These are phyloP conservation scores for Apiospora marii DNA, from an alignment of 2,329 filamentous ascomycete species.

Conservation along the genomic window DNA sequence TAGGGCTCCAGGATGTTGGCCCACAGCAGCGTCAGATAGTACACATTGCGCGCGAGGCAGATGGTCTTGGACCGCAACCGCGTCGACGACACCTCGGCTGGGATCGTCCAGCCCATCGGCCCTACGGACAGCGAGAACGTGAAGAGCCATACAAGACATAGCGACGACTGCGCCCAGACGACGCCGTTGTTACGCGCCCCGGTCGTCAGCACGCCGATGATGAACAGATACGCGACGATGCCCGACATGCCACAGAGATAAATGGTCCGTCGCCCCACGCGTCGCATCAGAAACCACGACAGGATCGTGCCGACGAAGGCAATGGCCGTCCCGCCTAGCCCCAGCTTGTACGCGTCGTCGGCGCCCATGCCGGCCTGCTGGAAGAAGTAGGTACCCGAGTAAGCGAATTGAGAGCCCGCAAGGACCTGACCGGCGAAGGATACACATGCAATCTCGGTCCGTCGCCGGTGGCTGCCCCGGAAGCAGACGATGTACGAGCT, in stretches of 20 bases:
- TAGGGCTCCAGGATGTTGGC: conserved; percentile 55
- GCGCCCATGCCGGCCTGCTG: conserved; percentile 38
- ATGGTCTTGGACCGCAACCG: conserved; percentile 54
- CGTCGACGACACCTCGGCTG: conserved; percentile 59
- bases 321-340: conserved; percentile 43
- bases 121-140: conserved; percentile 62
- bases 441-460: conserved; percentile 41
- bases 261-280: conserved; percentile 46
- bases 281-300: conserved; percentile 44
- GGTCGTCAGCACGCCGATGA: conserved; percentile 34
- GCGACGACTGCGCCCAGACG: conserved; percentile 40
- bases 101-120: conserved; percentile 59
- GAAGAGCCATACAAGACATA: conserved; percentile 61
- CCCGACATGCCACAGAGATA: conserved; percentile 45
- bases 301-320: conserved; percentile 46
- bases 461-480: conserved; percentile 44
- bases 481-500: conserved; percentile 48
- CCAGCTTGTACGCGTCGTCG: conserved; percentile 33
- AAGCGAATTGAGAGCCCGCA: conserved; percentile 34
- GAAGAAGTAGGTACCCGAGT: conserved; percentile 42
- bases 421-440: conserved; percentile 36
- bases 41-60: conserved; percentile 51
- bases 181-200: conserved; percentile 36
- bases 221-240: conserved; percentile 44
- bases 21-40: conserved; percentile 49